These are phyloP conservation scores for Astrothelium macrocarpum DNA, from an alignment of 495 filamentous ascomycete genomes.

Conservation along the genomic window DNA sequence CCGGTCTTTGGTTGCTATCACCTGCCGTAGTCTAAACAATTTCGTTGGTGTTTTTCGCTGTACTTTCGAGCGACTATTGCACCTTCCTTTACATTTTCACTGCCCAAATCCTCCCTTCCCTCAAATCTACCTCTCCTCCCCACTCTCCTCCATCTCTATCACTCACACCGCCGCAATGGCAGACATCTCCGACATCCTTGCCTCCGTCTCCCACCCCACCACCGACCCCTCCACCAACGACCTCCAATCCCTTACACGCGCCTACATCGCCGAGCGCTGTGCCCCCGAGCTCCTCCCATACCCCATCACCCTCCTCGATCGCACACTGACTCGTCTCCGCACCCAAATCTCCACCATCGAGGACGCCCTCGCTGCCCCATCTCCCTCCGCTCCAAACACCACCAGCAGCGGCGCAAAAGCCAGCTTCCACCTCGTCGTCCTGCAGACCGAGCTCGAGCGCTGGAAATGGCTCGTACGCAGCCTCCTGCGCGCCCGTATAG, in stretches of 20 bases:
- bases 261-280: conserved; percentile 85
- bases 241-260: conserved; percentile 78
- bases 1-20: no score
- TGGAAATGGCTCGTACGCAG: conserved; percentile 83
- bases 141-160: neutral
- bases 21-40: no score
- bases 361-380: conserved; percentile 48
- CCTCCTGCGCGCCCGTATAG: conserved; percentile 73
- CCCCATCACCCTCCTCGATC: conserved; percentile 58
- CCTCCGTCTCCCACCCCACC: conserved; percentile 58
- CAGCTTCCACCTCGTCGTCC: conserved; percentile 85
- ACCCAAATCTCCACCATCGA: conserved; percentile 45
- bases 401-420: conserved; percentile 48
- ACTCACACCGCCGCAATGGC: conserved; percentile 33
- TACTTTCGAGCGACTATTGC: neutral
- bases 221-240: conserved; percentile 57
- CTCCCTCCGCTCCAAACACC: neutral
- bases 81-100: neutral
- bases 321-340: conserved; percentile 65
- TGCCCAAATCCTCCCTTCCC: neutral
- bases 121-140: neutral
- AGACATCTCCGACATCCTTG: conserved; percentile 87
- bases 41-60: neutral
- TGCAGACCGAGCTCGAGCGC: conserved; percentile 91
- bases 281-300: conserved; percentile 74